Percentiles rank a stretch among this genome's conserved stretches.
Conservation (phyloP, 179 eudicot species). For the Nepenthes alata region DNA sequence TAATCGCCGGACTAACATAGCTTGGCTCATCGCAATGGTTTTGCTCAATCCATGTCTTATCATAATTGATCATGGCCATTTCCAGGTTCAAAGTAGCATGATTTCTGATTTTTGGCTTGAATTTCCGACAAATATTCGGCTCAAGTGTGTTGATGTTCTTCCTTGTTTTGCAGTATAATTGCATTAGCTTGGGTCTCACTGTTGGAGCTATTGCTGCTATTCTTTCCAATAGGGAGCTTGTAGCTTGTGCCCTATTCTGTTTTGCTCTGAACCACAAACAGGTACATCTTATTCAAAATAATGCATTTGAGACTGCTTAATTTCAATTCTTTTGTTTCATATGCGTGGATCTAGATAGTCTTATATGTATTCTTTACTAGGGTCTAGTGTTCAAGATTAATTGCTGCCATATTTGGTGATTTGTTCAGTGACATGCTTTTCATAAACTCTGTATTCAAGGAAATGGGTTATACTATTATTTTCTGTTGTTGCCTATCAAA, state of each 20-base stretch:
- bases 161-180: constrained; percentile 51
- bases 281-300: constrained; percentile 27
- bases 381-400: no score
- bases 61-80: constrained; percentile 93
- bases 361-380: no score
- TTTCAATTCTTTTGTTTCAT: background rate
- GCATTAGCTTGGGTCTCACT: constrained; percentile 92
- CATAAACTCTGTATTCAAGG: no score
- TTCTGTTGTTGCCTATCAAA: no score
- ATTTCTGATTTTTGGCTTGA: background rate
- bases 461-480: no score
- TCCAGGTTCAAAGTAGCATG: constrained; percentile 44
- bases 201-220: constrained; percentile 74
- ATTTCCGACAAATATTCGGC: background rate
- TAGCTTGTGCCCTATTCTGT: constrained; percentile 63
- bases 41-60: constrained; percentile 75
- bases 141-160: background rate
- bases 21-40: constrained; percentile 69
- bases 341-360: no score
- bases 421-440: no score
- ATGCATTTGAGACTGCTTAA: background rate
- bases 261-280: constrained; percentile 89
- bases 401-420: no score
- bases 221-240: constrained; percentile 54
- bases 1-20: constrained; percentile 26